phyloP scores from a whole-genome alignment of 129 eudicot genomes.

The Flaveria ramosissima region DNA sequence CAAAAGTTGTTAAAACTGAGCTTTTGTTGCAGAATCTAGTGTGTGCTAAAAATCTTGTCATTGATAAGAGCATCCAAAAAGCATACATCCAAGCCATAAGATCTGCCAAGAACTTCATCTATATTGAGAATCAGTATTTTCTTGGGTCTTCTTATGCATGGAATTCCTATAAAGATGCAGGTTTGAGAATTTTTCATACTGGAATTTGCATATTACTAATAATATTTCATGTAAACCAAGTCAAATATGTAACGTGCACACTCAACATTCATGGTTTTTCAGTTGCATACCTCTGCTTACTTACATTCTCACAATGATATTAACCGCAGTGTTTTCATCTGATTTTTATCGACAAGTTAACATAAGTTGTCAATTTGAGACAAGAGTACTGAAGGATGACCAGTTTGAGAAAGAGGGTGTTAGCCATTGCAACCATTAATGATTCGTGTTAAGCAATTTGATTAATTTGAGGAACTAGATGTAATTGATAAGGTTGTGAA shows the following conservation, averaged over 20 bases:
- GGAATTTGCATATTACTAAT: neutral
- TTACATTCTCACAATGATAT: neutral
- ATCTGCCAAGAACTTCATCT: conserved; percentile 85
- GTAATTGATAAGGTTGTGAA: neutral
- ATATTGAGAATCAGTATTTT: conserved; percentile 92
- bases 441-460: conserved; percentile 1
- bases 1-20: conserved; percentile 15
- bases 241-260: neutral
- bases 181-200: conserved; percentile 37
- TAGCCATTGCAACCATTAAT: neutral
- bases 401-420: conserved; percentile 6
- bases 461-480: neutral
- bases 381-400: neutral
- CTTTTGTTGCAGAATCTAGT: conserved; percentile 59
- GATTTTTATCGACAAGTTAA: neutral
- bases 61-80: conserved; percentile 81
- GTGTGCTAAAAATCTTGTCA: conserved; percentile 65
- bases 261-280: neutral
- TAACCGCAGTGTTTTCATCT: neutral
- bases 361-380: neutral
- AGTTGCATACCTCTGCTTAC: neutral
- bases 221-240: neutral
- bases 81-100: conserved; percentile 87
- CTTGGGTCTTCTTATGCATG: conserved; percentile 92
- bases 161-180: conserved; percentile 67